Evolutionary conservation across 169 alveolate genomes (phyloP), one percentile per base, ranked within the genome.

Genomic region (Ichthyophthirius multifiliis): DNA sequence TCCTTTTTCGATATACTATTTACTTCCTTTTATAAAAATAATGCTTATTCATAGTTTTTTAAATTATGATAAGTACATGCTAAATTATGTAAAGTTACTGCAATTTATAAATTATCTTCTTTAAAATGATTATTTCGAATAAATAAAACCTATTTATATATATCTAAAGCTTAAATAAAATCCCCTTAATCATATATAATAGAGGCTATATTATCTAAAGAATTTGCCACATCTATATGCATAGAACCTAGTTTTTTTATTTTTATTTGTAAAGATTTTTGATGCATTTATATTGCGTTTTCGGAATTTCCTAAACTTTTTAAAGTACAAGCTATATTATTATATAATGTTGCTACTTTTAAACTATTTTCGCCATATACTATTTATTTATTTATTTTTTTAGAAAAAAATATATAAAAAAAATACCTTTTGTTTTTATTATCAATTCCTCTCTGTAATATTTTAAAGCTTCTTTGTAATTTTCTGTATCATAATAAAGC

Each of bases 11-110:
- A n/a, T n/a, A n/a, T n/a, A n/a, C n/a, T n/a, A n/a, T n/a, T n/a
- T n/a, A n/a, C n/a, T n/a, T n/a, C n/a, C n/a, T n/a, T 55, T 55
- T 55, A 27, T 27, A 55, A 18, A 13, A 27, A 7, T 16, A 55
- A 7, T 27, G 71, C 71, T 15, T 34, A 55, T 7, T 55, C 71
- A 27, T 55, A 55, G 18, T 55, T 39, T 23, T 55, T 55, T 10
- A 55, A 27, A 55, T 55, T 55, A 27, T 55, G 71, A 27, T 55
- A 55, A 1, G 71, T 55, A 23, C 71, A 55, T 10, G 71, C 71
- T 55, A 55, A 55, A 55, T 55, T 55, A 55, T 55, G 71, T 0
- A 55, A 23, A 4, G 71, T 55, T 55, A 55, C 71, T 15, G 71
- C 71, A 1, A 55, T 55, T 6, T 16, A 55, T 20, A 55, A 23